A percentile compares a stretch with the other conserved stretches of the same genome.
These are phyloP conservation scores for Leishmania arabica DNA, from an alignment of 208 protist species.

Conservation along the genomic window DNA sequence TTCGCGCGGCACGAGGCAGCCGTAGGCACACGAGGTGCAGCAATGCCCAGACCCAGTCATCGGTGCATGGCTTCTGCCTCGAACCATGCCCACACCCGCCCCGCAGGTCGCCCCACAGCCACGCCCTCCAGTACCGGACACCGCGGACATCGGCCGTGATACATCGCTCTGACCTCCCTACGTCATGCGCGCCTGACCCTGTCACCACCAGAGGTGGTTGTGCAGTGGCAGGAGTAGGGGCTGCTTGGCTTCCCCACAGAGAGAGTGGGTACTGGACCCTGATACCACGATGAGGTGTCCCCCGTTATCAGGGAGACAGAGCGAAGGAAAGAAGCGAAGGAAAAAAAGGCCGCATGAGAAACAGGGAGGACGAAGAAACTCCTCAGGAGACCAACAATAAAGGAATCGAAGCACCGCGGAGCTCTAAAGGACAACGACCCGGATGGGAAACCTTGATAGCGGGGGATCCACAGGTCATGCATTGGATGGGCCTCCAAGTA, in stretches of 20 bases:
- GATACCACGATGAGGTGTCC: conserved; percentile 6
- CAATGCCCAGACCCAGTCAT: neutral
- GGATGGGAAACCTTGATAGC: neutral
- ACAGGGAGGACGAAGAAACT: neutral
- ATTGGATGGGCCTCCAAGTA: neutral
- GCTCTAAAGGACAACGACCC: neutral
- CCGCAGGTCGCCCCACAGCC: neutral
- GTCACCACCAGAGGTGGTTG: neutral
- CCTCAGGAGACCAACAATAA: neutral
- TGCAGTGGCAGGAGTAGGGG: neutral
- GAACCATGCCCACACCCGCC: neutral
- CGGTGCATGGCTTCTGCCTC: neutral
- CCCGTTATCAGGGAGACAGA: conserved; percentile 7
- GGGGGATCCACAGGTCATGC: neutral
- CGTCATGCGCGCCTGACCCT: neutral
- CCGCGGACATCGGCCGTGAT: neutral
- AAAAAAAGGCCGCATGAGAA: neutral
- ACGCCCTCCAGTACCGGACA: neutral
- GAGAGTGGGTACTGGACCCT: neutral
- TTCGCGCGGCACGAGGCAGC: neutral
- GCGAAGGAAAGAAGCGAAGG: neutral
- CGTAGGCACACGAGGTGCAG: neutral
- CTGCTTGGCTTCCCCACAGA: conserved; percentile 6
- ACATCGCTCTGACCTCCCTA: neutral
- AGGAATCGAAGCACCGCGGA: neutral